Evolutionary conservation across 768 basidiomycete genomes (phyloP).

Genomic region (Leccinum boreale): DNA sequence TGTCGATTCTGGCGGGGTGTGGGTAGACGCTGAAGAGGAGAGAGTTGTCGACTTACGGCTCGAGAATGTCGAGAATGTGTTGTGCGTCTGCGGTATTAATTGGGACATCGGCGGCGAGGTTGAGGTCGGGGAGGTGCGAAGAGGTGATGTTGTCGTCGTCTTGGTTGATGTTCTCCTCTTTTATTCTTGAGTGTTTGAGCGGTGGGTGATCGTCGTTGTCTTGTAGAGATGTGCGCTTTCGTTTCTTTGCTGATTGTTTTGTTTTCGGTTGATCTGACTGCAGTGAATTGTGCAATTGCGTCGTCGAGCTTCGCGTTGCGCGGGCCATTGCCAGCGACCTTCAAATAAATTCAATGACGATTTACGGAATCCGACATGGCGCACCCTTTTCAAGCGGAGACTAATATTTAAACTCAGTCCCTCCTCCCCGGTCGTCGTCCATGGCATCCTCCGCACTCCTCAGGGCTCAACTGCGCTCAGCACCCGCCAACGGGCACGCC

Average conservation of each 20-base stretch:
- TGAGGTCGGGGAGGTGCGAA: conserved; percentile 25
- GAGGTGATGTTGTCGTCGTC: conserved; percentile 19
- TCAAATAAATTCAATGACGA: conserved; percentile 20
- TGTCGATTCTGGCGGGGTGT: conserved; percentile 51
- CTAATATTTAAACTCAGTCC: conserved; percentile 25
- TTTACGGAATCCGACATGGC: conserved; percentile 17
- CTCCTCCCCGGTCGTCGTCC: background rate
- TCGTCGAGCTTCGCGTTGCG: conserved; percentile 63
- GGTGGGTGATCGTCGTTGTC: conserved; percentile 48
- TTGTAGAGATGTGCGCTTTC: conserved; percentile 51
- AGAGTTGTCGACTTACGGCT: conserved; percentile 39
- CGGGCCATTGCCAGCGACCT: conserved; percentile 60
- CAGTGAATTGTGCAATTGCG: conserved; percentile 36
- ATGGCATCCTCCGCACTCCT: conserved; percentile 40
- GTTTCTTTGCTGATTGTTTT: conserved; percentile 51
- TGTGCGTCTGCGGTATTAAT: conserved; percentile 44
- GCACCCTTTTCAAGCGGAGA: conserved; percentile 13
- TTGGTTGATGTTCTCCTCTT: conserved; percentile 30
- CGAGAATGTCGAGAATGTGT: conserved; percentile 58
- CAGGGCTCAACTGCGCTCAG: conserved; percentile 49
- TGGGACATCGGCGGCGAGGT: conserved; percentile 46
- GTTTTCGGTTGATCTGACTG: conserved; percentile 24
- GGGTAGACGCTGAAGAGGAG: background rate
- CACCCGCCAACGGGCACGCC: conserved; percentile 70
- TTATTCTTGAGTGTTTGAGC: conserved; percentile 47